phyloP scores from a whole-genome alignment of 257 asterid species.

The Nicotiana tabacum region DNA sequence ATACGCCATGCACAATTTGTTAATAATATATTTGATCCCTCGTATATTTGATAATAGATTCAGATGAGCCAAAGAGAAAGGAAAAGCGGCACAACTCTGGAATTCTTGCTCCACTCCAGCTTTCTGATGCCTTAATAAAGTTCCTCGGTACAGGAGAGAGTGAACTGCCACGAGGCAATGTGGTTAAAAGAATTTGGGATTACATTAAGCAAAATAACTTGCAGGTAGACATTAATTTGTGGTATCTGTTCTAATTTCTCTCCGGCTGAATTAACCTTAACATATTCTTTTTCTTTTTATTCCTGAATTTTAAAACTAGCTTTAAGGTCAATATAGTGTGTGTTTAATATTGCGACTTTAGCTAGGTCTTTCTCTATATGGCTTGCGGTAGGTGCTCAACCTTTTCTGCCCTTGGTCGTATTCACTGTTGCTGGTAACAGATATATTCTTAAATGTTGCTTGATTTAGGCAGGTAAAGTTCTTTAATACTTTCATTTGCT shows the following conservation, averaged over 20 bases:
- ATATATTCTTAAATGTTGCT: not conserved
- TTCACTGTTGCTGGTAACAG: not conserved
- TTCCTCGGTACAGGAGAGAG: slow-evolving; percentile 88
- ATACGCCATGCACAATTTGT: not conserved
- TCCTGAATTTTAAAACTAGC: not conserved
- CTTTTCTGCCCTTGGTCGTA: not conserved
- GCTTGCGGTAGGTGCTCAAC: not conserved
- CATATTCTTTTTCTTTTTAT: not conserved
- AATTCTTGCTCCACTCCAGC: slow-evolving; percentile 76
- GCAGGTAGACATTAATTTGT: slow-evolving; percentile 45
- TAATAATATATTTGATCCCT: not conserved
- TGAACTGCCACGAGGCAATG: slow-evolving; percentile 66
- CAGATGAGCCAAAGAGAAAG: slow-evolving; percentile 60
- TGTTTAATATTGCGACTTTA: not conserved
- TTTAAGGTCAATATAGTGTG: not conserved
- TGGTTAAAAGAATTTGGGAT: slow-evolving; percentile 82
- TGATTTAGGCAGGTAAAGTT: not conserved
- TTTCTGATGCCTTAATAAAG: slow-evolving; percentile 73
- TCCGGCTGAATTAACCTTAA: not conserved
- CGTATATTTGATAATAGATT: slow-evolving; percentile 31
- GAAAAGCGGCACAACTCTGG: slow-evolving; percentile 65
- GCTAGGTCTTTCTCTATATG: not conserved
- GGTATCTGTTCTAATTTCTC: not conserved
- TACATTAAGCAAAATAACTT: slow-evolving; percentile 74
- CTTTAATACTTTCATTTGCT: not conserved